Percentiles rank a stretch among this genome's conserved stretches.
These are phyloP conservation scores for Aphanocladium album DNA, from an alignment of 2,329 filamentous ascomycete species.

Conservation along the genomic window DNA sequence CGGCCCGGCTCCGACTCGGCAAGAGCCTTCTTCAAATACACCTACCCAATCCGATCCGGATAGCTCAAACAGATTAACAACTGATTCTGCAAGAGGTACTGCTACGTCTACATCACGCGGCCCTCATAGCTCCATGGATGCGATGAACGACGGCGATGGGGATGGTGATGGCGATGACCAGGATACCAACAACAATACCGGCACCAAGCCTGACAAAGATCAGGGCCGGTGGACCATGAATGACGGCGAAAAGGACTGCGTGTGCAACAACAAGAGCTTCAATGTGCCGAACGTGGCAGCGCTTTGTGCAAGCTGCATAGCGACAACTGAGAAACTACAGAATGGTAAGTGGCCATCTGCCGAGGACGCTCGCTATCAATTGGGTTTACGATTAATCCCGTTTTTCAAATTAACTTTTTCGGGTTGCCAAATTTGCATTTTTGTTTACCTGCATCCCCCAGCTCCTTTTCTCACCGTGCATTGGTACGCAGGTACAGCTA, in stretches of 20 bases:
- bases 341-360: constrained; percentile 25
- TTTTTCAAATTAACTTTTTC: background rate
- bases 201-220: constrained; percentile 6
- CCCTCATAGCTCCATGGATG: background rate
- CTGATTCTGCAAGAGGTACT: background rate
- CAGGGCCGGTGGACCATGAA: constrained; percentile 15
- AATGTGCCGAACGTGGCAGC: constrained; percentile 33
- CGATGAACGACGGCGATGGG: background rate
- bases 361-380: background rate
- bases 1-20: background rate
- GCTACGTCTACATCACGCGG: background rate
- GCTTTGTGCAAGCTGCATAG: constrained; percentile 35
- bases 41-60: background rate
- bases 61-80: background rate
- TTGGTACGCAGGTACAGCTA: background rate
- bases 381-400: background rate
- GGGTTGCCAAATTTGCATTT: background rate
- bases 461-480: background rate
- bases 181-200: background rate
- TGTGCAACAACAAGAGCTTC: constrained; percentile 36
- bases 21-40: background rate
- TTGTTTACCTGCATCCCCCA: background rate
- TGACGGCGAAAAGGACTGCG: constrained; percentile 30
- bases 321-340: constrained; percentile 24
- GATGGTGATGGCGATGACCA: background rate